A percentile compares a stretch with the other conserved stretches of the same genome.
These are phyloP conservation scores for Leccinum brunneo-olivaceum DNA, from an alignment of 1,284 basidiomycete species.

Conservation along the genomic window DNA sequence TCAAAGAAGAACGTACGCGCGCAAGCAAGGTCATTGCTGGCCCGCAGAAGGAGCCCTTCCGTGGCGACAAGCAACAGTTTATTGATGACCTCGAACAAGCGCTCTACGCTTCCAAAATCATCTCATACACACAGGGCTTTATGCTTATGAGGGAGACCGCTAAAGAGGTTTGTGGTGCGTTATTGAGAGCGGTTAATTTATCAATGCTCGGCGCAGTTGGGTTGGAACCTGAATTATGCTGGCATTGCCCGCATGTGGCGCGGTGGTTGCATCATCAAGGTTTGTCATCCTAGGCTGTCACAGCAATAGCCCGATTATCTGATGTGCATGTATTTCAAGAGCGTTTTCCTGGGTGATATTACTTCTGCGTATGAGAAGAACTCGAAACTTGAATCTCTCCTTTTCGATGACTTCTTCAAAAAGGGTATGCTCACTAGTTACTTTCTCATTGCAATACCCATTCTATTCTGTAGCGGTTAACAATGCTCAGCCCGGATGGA, in stretches of 20 bases:
- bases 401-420: conserved; percentile 98
- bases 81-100: conserved; percentile 99
- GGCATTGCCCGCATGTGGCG: conserved; percentile 99
- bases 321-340: conserved; percentile 34
- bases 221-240: conserved; percentile 88
- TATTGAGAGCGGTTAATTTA: neutral
- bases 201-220: conserved; percentile 37
- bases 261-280: conserved; percentile 99
- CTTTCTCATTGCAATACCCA: conserved; percentile 1
- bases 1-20: conserved; percentile 95
- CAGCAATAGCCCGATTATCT: conserved; percentile 1
- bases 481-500: conserved; percentile 96
- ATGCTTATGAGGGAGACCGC: conserved; percentile 99
- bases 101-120: conserved; percentile 98
- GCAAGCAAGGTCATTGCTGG: conserved; percentile 89
- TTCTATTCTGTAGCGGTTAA: conserved; percentile 58
- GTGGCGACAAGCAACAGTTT: conserved; percentile 98
- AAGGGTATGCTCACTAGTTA: conserved; percentile 48
- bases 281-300: conserved; percentile 17
- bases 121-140: conserved; percentile 99
- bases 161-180: conserved; percentile 63
- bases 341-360: conserved; percentile 93
- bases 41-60: conserved; percentile 89
- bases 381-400: conserved; percentile 81
- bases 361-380: conserved; percentile 90